Percentiles rank a stretch among this genome's conserved stretches.
phyloP scores from a whole-genome alignment of 352 stramenopile genomes.

The Globisporangium ultimum region DNA sequence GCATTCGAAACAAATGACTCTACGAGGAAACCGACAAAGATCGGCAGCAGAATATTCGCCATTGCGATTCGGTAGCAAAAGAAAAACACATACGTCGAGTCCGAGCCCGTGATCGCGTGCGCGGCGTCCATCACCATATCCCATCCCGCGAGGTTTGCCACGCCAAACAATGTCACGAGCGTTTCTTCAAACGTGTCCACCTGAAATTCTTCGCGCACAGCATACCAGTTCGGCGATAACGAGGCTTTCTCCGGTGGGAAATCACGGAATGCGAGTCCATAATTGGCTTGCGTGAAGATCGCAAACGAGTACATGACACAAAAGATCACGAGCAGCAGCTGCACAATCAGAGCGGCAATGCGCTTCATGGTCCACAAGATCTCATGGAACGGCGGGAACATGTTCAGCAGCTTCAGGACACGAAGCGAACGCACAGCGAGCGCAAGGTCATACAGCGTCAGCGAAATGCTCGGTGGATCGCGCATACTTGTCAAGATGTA shows the following conservation, averaged over 20 bases:
- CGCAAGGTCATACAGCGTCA: conserved; percentile 77
- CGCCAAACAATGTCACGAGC: conserved; percentile 75
- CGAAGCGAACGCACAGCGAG: conserved; percentile 72
- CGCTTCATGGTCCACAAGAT: conserved; percentile 85
- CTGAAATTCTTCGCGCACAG: conserved; percentile 70
- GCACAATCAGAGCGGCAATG: conserved; percentile 74
- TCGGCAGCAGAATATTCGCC: conserved; percentile 78
- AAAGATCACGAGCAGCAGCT: conserved; percentile 80
- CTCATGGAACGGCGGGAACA: conserved; percentile 80
- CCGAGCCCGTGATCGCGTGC: conserved; percentile 54
- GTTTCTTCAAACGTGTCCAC: conserved; percentile 73
- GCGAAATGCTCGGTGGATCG: conserved; percentile 53
- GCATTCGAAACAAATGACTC: conserved; percentile 81
- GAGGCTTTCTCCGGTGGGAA: conserved; percentile 47
- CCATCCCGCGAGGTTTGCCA: conserved; percentile 74
- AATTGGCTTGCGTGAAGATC: conserved; percentile 79
- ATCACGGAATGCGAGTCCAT: conserved; percentile 50
- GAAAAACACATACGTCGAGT: conserved; percentile 76
- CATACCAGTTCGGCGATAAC: conserved; percentile 62
- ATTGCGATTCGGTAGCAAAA: conserved; percentile 83
- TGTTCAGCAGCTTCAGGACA: conserved; percentile 79
- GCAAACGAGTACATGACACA: conserved; percentile 84
- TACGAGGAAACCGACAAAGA: conserved; percentile 85
- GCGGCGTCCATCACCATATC: conserved; percentile 79
- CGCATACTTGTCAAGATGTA: conserved; percentile 69